These are phyloP conservation scores for Mucor piriformis DNA, from an alignment of 371 early-diverging fungal genomes.

Conservation along the genomic window DNA sequence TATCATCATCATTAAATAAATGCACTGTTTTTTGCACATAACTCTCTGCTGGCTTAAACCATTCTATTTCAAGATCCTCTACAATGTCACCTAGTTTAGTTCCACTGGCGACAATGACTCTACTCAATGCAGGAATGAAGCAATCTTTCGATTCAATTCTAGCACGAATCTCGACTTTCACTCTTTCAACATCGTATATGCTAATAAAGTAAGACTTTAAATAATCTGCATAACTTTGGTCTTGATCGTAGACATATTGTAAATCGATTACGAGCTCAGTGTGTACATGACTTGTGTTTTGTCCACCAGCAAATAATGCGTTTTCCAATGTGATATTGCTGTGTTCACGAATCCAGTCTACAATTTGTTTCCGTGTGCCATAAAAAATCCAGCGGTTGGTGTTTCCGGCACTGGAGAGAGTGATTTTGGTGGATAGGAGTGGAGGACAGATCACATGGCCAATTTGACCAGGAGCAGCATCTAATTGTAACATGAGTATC, in stretches of 20 bases:
- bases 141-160: conserved; percentile 44
- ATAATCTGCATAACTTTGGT: conserved; percentile 40
- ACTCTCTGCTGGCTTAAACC: conserved; percentile 41
- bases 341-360: conserved; percentile 48
- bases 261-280: conserved; percentile 49
- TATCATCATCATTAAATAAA: conserved; percentile 38
- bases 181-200: conserved; percentile 39
- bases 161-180: conserved; percentile 48
- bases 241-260: conserved; percentile 36
- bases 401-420: conserved; percentile 42
- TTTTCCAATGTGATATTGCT: conserved; percentile 38
- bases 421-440: conserved; percentile 38
- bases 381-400: conserved; percentile 46
- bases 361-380: conserved; percentile 45
- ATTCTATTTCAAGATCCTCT: conserved; percentile 41
- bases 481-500: too few species aligned
- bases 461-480: conserved; percentile 19
- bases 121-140: conserved; percentile 27
- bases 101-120: conserved; percentile 37
- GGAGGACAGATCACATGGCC: conserved; percentile 50
- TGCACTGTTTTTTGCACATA: conserved; percentile 44
- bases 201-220: conserved; percentile 43
- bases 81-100: conserved; percentile 35
- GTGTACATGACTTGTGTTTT: conserved; percentile 12
- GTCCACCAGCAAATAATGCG: conserved; percentile 26